phyloP scores from a whole-genome alignment of 176 grass and related monocot species.

The Saccharum spontaneum region DNA sequence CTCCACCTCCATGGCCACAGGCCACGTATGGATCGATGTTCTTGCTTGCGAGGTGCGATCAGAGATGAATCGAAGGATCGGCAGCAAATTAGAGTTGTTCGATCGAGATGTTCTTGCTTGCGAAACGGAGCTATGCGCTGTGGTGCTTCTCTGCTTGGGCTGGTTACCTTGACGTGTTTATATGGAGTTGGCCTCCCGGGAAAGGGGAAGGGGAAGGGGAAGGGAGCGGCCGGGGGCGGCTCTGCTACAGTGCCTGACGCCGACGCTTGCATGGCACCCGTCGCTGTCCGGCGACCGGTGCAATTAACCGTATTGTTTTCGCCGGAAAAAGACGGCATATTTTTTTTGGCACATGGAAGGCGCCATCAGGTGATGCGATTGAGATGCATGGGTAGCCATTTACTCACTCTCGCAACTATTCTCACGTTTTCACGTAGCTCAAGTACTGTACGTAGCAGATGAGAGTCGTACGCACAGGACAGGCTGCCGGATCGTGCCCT shows the following conservation, averaged over 20 bases:
- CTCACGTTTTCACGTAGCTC: no score
- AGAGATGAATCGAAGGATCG: not conserved
- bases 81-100: not conserved
- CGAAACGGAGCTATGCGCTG: not conserved
- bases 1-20: constrained; percentile 36
- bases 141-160: not conserved
- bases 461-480: not conserved
- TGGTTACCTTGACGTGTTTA: constrained; percentile 15
- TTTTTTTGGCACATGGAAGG: constrained; percentile 35
- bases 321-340: not conserved
- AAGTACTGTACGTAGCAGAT: not conserved
- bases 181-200: no score
- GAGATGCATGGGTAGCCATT: not conserved
- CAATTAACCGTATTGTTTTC: constrained; percentile 31
- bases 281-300: constrained; percentile 23
- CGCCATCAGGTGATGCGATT: not conserved
- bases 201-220: no score
- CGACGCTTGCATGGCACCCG: constrained; percentile 3
- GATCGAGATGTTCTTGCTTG: constrained; percentile 16
- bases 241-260: not conserved
- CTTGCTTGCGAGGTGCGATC: not conserved
- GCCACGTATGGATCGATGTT: not conserved
- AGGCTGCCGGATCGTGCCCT: not conserved
- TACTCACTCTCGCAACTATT: not conserved
- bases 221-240: not conserved